A percentile compares a stretch with the other conserved stretches of the same genome.
Evolutionary conservation across 2,329 filamentous ascomycete species (phyloP).

Genomic region (Beauveria australis): DNA sequence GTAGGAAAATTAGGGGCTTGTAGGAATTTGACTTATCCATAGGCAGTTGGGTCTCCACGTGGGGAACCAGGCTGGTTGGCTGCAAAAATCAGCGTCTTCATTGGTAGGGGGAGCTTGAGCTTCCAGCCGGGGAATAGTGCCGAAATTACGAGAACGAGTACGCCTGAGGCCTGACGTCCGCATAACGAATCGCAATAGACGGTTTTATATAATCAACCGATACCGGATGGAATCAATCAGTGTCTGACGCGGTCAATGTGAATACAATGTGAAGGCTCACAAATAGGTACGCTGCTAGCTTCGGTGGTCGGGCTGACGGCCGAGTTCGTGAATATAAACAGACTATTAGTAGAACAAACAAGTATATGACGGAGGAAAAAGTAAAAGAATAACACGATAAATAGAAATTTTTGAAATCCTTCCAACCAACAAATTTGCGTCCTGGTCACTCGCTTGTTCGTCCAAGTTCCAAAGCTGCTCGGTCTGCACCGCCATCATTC

Average conservation of each 20-base stretch:
- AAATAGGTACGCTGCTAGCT: no score
- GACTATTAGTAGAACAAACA: no score
- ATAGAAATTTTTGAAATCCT: no score
- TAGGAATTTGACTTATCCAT: no score
- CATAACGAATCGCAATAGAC: background rate
- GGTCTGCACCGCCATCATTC: constrained; percentile 1
- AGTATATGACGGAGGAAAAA: no score
- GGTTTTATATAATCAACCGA: background rate
- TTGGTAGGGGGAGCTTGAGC: background rate
- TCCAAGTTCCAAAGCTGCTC: background rate
- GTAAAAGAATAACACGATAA: no score
- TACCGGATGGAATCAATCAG: background rate
- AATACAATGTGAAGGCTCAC: no score
- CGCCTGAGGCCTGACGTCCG: background rate
- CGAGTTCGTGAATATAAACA: no score
- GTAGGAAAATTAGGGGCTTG: background rate
- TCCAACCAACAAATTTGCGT: no score
- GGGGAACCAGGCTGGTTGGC: background rate
- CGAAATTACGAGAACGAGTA: constrained; percentile 8
- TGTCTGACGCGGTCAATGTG: no score
- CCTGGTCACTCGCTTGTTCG: background rate
- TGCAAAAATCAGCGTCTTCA: background rate
- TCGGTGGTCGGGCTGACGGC: no score
- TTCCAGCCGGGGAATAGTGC: background rate
- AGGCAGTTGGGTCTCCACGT: background rate